Percentiles rank a stretch among this genome's conserved stretches.
These are phyloP conservation scores for Mortierella sp. DNA, from an alignment of 371 early-diverging fungal species.

Conservation along the genomic window DNA sequence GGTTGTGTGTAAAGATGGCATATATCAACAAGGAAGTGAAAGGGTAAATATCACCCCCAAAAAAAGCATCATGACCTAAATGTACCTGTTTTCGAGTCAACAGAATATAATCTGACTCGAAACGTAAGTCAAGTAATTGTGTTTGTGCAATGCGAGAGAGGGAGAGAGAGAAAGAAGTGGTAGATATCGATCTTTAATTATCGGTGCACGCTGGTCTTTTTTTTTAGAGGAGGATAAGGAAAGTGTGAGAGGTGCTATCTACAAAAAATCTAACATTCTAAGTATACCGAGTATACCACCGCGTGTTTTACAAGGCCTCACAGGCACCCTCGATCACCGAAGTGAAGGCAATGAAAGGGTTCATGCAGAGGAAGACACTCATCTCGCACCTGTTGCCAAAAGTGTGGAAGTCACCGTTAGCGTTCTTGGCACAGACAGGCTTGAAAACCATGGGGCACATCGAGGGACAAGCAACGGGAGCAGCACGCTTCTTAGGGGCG, in stretches of 20 bases:
- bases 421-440: background rate
- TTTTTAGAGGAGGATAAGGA: background rate
- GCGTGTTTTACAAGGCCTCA: background rate
- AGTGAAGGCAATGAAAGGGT: background rate
- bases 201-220: constrained; percentile 1
- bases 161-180: too few relatives aligned
- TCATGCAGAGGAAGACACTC: background rate
- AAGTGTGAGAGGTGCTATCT: background rate
- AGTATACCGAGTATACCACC: background rate
- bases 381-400: background rate
- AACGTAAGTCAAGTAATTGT: too few relatives aligned
- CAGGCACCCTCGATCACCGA: background rate
- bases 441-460: background rate
- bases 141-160: too few relatives aligned
- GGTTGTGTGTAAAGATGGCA: too few relatives aligned
- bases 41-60: too few relatives aligned
- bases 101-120: background rate
- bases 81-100: background rate
- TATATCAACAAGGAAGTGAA: too few relatives aligned
- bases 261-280: background rate
- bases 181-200: background rate
- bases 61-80: too few relatives aligned
- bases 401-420: background rate
- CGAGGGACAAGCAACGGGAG: background rate
- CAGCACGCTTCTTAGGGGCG: background rate